Evolutionary conservation across 169 alveolate species (phyloP).

Genomic region (Plasmodium vinckei): DNA sequence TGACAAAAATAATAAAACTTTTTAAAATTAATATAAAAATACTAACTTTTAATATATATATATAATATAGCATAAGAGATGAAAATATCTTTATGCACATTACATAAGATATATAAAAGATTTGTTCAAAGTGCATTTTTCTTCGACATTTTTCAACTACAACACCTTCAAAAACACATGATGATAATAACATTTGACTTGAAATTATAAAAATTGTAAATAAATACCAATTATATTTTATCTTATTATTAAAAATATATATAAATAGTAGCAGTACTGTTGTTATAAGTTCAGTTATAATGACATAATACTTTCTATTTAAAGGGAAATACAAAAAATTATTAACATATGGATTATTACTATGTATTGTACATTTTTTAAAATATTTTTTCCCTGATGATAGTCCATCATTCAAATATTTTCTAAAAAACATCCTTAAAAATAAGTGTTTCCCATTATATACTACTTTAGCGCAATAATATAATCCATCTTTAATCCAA

Average conservation of each 20-base stretch:
- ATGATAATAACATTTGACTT: conserved; percentile 59
- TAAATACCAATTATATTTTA: conserved; percentile 37
- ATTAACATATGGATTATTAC: conserved; percentile 19
- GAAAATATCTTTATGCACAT: conserved; percentile 67
- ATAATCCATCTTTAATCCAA: conserved; percentile 12
- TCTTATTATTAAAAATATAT: conserved; percentile 42
- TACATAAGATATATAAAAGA: conserved; percentile 59
- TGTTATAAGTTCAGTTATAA: conserved; percentile 41
- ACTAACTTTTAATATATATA: conserved; percentile 52
- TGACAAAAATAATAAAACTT: conserved; percentile 37
- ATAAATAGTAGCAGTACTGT: conserved; percentile 37
- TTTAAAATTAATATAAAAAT: conserved; percentile 45
- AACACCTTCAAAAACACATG: conserved; percentile 68
- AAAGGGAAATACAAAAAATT: conserved; percentile 46
- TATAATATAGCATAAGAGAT: conserved; percentile 55
- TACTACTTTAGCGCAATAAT: conserved; percentile 20
- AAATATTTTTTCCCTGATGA: conserved; percentile 26
- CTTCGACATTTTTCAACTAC: conserved; percentile 60
- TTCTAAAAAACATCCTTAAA: conserved; percentile 43
- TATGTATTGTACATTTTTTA: conserved; percentile 8
- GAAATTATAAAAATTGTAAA: conserved; percentile 32
- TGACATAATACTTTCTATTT: conserved; percentile 59
- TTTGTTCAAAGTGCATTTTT: conserved; percentile 44
- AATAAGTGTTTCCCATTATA: conserved; percentile 33
- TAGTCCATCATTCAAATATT: conserved; percentile 50